Base-by-base conservation (phyloP, 2,329 filamentous ascomycete genomes). In the Tolypocladium tundrense region DNA sequence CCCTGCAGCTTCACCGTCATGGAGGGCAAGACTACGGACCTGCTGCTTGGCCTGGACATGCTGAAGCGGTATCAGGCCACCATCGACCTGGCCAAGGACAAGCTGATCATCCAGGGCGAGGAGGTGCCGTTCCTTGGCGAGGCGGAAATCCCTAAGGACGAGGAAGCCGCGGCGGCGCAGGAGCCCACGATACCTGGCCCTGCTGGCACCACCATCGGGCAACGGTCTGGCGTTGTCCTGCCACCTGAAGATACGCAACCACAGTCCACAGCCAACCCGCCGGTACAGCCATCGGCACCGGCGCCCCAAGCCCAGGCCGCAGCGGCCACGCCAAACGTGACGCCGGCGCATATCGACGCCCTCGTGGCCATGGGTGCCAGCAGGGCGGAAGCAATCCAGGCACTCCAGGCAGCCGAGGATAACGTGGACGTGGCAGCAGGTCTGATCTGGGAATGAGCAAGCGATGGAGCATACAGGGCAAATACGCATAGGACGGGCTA, bases 1-100 rank as follows among this genome's bases (percentile, higher is more conserved):
- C 88, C 93, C 3, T 97, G 92, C 75, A 94, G 91, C 60, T 99
- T 99, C 72, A 99, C 94, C 3, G 94, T 99, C 68, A 99, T 99
- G 94, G 94, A 99, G 75, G 94, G 94, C 63, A 99, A 97, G 74
- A 86, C 91, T 56, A 94, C 99, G 31, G 94, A 97, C 70, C 79
- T 99, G 21, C 82, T 99, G 2, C 83, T 99, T 14, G 94, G 94
- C 4, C 77, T 99, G 48, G 94, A 99, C 72, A 99, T 99, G 90
- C 80, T 99, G 61, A 97, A 96, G 76, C 85, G 94, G 43, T 92
- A 97, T 73, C 93, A 96, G 73, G 94, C 93, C 41, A 88, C 83
- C 65, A 93, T 99, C 67, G 94, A 99, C 70, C 81, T 99, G 14
- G 82, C 85, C 62, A 88, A 87, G 67, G 91, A 94, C 67, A 89